A percentile compares a stretch with the other conserved stretches of the same genome.
Evolutionary conservation across 805 yeast species (phyloP).

Genomic region (Yarrowia sp.): DNA sequence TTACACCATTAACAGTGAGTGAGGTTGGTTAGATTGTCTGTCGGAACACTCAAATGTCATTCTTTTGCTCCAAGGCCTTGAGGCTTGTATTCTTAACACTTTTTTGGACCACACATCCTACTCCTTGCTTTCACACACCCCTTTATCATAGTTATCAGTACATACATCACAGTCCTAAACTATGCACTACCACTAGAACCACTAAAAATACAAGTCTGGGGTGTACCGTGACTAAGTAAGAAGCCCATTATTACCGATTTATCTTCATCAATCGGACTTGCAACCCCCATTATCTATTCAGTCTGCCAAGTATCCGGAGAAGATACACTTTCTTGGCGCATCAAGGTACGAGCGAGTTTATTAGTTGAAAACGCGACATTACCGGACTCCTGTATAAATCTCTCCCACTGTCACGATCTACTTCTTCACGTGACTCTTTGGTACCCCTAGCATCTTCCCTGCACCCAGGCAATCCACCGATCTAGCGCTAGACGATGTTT

Average conservation of each 20-base stretch:
- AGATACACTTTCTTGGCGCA: constrained; percentile 13
- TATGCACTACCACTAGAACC: not conserved
- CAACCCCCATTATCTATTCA: not conserved
- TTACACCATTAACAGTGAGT: no score
- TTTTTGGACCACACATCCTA: no score
- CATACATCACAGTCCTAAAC: not conserved
- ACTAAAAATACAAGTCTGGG: not conserved
- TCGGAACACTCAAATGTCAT: no score
- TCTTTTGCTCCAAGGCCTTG: no score
- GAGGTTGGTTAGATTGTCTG: no score
- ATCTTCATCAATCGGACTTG: not conserved
- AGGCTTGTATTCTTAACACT: no score
- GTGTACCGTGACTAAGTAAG: not conserved
- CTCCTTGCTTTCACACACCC: no score
- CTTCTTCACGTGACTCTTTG: not conserved
- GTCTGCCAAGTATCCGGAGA: constrained; percentile 1
- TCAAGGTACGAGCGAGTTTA: not conserved
- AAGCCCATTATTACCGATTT: not conserved
- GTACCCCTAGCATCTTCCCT: not conserved
- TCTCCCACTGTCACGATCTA: not conserved
- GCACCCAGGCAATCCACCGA: not conserved
- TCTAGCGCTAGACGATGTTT: not conserved
- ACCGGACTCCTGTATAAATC: no score
- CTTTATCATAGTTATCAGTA: not conserved
- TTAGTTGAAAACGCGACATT: not conserved